Conservation (phyloP, 2,329 filamentous ascomycete genomes). For the Catunica adiposa region DNA sequence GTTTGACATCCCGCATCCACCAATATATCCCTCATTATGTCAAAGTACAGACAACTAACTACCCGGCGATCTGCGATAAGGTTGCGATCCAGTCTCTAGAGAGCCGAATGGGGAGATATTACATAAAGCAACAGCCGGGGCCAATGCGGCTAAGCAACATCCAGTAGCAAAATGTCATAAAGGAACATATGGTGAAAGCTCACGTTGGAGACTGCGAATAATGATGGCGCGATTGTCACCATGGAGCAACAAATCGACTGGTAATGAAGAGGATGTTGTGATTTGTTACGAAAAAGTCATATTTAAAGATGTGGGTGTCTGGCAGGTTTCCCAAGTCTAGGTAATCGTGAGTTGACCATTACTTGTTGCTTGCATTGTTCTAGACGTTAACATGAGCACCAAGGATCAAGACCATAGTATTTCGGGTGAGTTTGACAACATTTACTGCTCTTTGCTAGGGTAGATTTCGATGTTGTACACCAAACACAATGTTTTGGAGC, state of each 20-base stretch:
- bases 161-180: not conserved
- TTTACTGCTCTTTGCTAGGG: not conserved
- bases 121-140: no score
- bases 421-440: not conserved
- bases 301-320: not conserved
- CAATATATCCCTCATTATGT: no score
- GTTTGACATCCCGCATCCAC: not conserved
- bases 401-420: conserved; percentile 8
- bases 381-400: not conserved
- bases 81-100: not conserved
- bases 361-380: not conserved
- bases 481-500: not conserved
- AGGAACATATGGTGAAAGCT: not conserved
- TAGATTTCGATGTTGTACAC: no score
- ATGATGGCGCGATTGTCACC: conserved; percentile 5
- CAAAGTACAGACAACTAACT: not conserved
- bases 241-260: conserved; percentile 1
- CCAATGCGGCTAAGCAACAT: not conserved
- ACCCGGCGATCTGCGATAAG: not conserved
- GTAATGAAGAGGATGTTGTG: not conserved
- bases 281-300: not conserved
- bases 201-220: not conserved
- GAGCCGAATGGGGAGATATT: not conserved
- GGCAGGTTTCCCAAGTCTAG: not conserved
- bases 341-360: not conserved